Evolutionary conservation across 2,329 filamentous ascomycete species (phyloP).

Genomic region (Fusarium equiseti): DNA sequence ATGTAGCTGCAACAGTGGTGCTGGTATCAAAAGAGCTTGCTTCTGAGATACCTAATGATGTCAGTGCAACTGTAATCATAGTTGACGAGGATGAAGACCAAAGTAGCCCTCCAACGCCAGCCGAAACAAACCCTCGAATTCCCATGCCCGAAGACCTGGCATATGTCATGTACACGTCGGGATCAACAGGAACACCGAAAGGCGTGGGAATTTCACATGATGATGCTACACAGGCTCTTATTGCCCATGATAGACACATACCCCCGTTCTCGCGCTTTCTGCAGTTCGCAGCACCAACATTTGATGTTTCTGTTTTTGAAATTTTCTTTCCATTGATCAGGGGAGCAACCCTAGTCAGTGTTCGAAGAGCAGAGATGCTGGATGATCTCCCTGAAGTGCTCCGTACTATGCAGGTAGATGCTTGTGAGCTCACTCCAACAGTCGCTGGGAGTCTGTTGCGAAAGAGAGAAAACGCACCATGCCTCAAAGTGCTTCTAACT

Average conservation of each 20-base stretch:
- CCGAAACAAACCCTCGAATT: conserved; percentile 27
- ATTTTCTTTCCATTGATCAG: conserved; percentile 89
- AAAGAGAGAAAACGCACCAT: conserved; percentile 74
- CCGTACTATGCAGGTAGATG: conserved; percentile 76
- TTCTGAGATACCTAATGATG: conserved; percentile 54
- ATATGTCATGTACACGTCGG: conserved; percentile 95
- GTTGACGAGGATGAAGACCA: conserved; percentile 49
- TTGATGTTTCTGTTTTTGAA: conserved; percentile 95
- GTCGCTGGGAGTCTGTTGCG: conserved; percentile 83
- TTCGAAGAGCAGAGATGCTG: conserved; percentile 76
- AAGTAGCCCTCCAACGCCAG: background rate
- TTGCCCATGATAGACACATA: conserved; percentile 84
- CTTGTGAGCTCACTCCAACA: conserved; percentile 89
- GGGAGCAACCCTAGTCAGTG: conserved; percentile 78
- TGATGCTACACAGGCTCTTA: conserved; percentile 82
- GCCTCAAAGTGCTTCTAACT: conserved; percentile 78
- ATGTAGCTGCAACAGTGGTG: conserved; percentile 77
- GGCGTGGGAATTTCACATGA: conserved; percentile 85
- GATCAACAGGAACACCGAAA: conserved; percentile 89
- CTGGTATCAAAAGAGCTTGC: conserved; percentile 69
- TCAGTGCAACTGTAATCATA: conserved; percentile 52
- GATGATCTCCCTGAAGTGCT: conserved; percentile 79
- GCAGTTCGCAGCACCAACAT: conserved; percentile 92
- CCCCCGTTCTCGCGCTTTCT: conserved; percentile 83
- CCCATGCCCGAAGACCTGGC: conserved; percentile 66